Conservation (phyloP, 2,329 filamentous ascomycete species). For the Sporothrix euskadiensis region DNA sequence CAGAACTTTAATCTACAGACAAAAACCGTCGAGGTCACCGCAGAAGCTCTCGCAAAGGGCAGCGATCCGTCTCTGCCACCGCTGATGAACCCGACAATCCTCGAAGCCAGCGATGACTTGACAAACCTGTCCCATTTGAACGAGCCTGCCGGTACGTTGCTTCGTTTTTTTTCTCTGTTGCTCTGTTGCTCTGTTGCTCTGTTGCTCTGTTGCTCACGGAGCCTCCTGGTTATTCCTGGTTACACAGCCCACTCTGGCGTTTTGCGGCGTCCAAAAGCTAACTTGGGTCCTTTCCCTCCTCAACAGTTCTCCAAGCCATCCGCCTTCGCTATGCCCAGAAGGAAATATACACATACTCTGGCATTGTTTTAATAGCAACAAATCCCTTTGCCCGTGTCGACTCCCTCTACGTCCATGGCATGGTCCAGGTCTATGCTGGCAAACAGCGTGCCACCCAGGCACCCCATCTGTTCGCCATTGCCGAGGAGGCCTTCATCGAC, state of each 20-base stretch:
- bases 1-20: conserved; percentile 54
- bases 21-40: conserved; percentile 75
- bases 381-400: conserved; percentile 98
- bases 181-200: background rate
- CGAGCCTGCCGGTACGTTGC: conserved; percentile 81
- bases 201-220: background rate
- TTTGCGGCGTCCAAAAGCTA: background rate
- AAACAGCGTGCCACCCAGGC: conserved; percentile 96
- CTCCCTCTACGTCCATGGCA: conserved; percentile 95
- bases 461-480: conserved; percentile 97
- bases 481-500: conserved; percentile 98
- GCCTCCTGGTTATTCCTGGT: background rate
- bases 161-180: background rate
- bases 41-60: conserved; percentile 73
- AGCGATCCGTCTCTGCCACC: conserved; percentile 80
- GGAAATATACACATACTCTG: conserved; percentile 99
- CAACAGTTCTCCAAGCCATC: conserved; percentile 89
- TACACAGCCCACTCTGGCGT: background rate
- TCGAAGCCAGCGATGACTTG: conserved; percentile 96
- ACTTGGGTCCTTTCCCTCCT: background rate
- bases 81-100: conserved; percentile 96
- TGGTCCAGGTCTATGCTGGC: conserved; percentile 99
- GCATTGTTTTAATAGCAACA: conserved; percentile 96
- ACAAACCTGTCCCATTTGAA: conserved; percentile 98
- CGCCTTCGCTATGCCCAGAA: conserved; percentile 96